Conservation (phyloP, 805 yeast species). For the Ogataea parapolymorpha region DNA sequence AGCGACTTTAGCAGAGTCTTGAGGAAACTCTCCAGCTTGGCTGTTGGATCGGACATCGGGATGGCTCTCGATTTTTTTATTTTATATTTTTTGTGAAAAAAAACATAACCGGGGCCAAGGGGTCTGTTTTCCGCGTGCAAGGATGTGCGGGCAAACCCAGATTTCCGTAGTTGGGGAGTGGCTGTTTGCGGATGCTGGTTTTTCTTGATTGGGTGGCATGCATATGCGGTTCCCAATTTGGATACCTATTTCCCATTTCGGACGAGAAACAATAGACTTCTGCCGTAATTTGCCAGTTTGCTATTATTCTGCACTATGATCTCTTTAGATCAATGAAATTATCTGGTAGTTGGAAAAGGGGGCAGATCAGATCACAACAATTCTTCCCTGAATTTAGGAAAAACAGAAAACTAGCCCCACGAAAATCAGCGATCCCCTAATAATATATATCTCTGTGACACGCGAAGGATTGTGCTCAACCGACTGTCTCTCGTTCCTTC, state of each 20-base stretch:
- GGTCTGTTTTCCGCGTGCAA: no score
- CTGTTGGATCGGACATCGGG: slow-evolving; percentile 19
- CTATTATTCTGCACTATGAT: slow-evolving; percentile 8
- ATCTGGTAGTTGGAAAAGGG: slow-evolving; percentile 9
- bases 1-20: slow-evolving; percentile 26
- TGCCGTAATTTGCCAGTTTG: slow-evolving; percentile 4
- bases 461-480: background rate
- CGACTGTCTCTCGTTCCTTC: slow-evolving; percentile 2
- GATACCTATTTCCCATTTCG: slow-evolving; percentile 4
- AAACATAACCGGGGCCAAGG: background rate
- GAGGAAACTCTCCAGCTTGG: slow-evolving; percentile 25
- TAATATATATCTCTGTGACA: slow-evolving; percentile 5
- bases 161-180: background rate
- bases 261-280: slow-evolving; percentile 1
- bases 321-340: slow-evolving; percentile 17
- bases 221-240: slow-evolving; percentile 6
- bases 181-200: slow-evolving; percentile 10
- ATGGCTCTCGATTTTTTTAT: background rate
- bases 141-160: no score
- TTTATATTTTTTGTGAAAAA: slow-evolving; percentile 1
- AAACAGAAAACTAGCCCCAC: slow-evolving; percentile 20
- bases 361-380: slow-evolving; percentile 20
- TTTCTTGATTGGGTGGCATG: slow-evolving; percentile 16
- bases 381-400: slow-evolving; percentile 19
- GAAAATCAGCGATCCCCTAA: slow-evolving; percentile 8